Conservation (phyloP, 139 green algal species). For the Micromonas pusilla region DNA sequence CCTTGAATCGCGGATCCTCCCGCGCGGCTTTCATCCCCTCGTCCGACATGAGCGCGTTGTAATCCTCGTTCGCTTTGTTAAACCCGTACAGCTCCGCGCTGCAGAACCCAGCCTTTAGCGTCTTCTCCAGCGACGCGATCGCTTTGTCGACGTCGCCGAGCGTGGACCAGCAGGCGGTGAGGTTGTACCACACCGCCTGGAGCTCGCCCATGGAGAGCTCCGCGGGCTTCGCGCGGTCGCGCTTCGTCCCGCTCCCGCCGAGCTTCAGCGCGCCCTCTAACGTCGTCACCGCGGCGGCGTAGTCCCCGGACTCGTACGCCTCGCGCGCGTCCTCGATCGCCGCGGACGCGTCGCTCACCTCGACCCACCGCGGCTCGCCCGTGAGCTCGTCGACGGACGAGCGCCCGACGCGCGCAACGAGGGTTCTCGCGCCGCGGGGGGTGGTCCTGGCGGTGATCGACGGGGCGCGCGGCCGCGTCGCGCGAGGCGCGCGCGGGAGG, state of each 20-base stretch:
- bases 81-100: constrained; percentile 4
- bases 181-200: constrained; percentile 21
- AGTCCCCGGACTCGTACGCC: not conserved
- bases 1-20: not conserved
- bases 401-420: not conserved
- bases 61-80: not conserved
- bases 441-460: not conserved
- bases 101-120: constrained; percentile 11
- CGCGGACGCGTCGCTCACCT: not conserved
- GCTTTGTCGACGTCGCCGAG: not conserved
- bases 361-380: not conserved
- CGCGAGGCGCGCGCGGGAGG: too few species aligned
- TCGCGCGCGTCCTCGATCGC: constrained; percentile 20
- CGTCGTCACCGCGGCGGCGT: not conserved
- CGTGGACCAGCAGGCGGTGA: not conserved
- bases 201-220: constrained; percentile 25
- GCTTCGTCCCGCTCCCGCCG: constrained; percentile 15
- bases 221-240: constrained; percentile 15
- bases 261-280: constrained; percentile 26
- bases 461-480: too few species aligned
- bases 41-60: not conserved
- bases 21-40: not conserved
- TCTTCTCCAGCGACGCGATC: not conserved
- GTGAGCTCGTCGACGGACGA: not conserved
- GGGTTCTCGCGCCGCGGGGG: too few species aligned